Percentiles rank a stretch among this genome's conserved stretches.
These are phyloP conservation scores for Hirsutella thompsonii DNA, from an alignment of 2,329 filamentous ascomycete genomes.

Conservation along the genomic window DNA sequence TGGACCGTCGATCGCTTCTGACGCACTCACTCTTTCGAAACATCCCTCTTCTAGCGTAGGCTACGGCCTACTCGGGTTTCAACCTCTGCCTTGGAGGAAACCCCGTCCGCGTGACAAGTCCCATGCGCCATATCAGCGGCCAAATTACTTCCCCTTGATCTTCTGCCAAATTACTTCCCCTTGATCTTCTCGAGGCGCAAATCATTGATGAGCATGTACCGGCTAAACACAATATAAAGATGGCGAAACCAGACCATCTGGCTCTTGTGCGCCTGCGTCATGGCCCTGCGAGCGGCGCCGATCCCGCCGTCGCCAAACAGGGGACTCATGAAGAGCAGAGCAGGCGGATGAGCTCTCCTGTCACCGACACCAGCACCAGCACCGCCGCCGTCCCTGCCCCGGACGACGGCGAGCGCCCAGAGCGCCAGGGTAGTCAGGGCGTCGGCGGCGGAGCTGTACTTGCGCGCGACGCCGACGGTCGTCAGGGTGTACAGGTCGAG, in stretches of 20 bases:
- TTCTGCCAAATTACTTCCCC: not conserved
- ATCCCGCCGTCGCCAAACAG: constrained; percentile 44
- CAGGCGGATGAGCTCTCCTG: constrained; percentile 30
- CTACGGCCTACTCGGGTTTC: too few relatives aligned
- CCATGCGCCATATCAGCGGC: too few relatives aligned
- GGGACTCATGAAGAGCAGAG: constrained; percentile 59
- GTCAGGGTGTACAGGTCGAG: constrained; percentile 79
- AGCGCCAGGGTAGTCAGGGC: constrained; percentile 53
- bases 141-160: not conserved
- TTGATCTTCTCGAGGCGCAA: constrained; percentile 39
- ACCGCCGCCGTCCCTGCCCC: constrained; percentile 11
- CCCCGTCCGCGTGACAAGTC: too few relatives aligned
- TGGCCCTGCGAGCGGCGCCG: constrained; percentile 60
- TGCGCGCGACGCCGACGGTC: constrained; percentile 58
- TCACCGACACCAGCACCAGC: not conserved
- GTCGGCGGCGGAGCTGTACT: constrained; percentile 72
- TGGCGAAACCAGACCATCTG: constrained; percentile 99
- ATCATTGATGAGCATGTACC: constrained; percentile 96
- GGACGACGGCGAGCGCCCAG: constrained; percentile 28
- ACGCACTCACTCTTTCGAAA: too few relatives aligned
- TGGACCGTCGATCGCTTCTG: too few relatives aligned
- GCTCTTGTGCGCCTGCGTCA: constrained; percentile 81
- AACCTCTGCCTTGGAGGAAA: too few relatives aligned
- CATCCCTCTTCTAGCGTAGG: too few relatives aligned
- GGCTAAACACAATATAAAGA: constrained; percentile 81